Base-by-base conservation (phyloP, 352 stramenopile genomes). In the Globisporangium nunn region DNA sequence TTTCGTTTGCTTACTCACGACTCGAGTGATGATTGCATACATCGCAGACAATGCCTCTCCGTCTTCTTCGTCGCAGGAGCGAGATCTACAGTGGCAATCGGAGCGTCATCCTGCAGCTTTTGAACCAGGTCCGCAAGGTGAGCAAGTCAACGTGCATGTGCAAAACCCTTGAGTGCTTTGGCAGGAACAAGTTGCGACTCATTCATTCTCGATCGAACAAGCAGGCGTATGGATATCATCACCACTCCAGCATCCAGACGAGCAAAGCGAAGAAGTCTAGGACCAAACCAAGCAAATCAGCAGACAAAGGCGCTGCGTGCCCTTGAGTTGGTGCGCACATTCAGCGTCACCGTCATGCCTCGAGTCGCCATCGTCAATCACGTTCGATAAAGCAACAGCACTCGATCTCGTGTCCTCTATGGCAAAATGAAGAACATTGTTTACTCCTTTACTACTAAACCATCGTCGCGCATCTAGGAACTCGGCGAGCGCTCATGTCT, bases 81-180 rank as follows among this genome's bases (percentile, higher is more conserved):
- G 65, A 59, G 54, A 72, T 84, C 55, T 74, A 80, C 62, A 33
- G 56, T 3, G 68, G 75, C 44, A 58, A 74, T 37, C 54, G 64
- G 0, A 12, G 49, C 15, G 44, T 81, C 6, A 76, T 81, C 39
- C 33, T 90, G 14, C 56, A 66, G 18, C 61, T 85, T 15, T 49
- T 82, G 11, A 30, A 66, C 2, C 69, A 83, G 52, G 85, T 82
- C 43, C 74, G 68, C 37, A 84, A 74, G 58, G 69, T 74, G 10
- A 0, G 45, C 37, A n/a, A 3, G n/a, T 12, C 23, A 5, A 15
- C 10, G 43, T 18, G 33, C n/a, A 11, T 35, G 18, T 33, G 6
- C 18, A 8, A 10, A 23, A 23, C 23, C 23, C 23, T 3, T 15
- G 46, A n/a, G 46, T 35, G 23, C 23, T 35, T 33, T 37, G 6